Evolutionary conservation across 2,329 filamentous ascomycete genomes (phyloP), one percentile per base, ranked within the genome.

Genomic region (Aureobasidium sp.): DNA sequence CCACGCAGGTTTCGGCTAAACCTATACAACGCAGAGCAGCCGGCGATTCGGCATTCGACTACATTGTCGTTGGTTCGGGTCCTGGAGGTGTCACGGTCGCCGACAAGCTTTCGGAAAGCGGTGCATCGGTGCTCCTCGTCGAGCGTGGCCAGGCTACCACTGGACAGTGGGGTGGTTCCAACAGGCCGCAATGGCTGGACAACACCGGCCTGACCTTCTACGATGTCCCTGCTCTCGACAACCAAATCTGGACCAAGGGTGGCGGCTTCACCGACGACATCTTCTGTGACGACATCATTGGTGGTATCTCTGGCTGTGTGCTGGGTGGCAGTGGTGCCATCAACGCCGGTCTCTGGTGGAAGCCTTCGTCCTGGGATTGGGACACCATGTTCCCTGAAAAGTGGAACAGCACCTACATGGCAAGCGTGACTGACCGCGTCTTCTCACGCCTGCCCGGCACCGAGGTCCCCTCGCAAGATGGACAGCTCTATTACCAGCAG

Each of bases 291-390:
- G 58, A 60, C 23, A 51, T 60, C 17, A 27, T 53, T 23, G 58
- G 58, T 13, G 58, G 35, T n/a, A 54, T 60, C 29, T 51, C 58
- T 25, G 81, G 75, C 29, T 83, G 81, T 66, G 77, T 78, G 0
- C 71, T 81, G 13, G 79, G 80, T 8, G 80, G 80, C 11, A 77
- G 74, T 60, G 79, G 77, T 46, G 79, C 80, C 5, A 80, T 82
- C 68, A 82, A 82, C 60, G 79, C 79, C 7, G 79, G 79, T 11
- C 67, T 82, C 0, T 81, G 76, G 68, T 81, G 81, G 63, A 75
- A 81, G 63, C 79, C 80, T 7, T 79, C 79, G 0, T 75, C 76
- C 1, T 78, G 76, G 1, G 80, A 82, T 62, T 82, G 77, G 73
- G 78, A 82, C 64, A 67, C 73, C 5, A 80, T 79, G 60, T 77